Evolutionary conservation across 1,284 basidiomycete species (phyloP), one percentile per base, ranked within the genome.

Genomic region (Malassezia psittaci): DNA sequence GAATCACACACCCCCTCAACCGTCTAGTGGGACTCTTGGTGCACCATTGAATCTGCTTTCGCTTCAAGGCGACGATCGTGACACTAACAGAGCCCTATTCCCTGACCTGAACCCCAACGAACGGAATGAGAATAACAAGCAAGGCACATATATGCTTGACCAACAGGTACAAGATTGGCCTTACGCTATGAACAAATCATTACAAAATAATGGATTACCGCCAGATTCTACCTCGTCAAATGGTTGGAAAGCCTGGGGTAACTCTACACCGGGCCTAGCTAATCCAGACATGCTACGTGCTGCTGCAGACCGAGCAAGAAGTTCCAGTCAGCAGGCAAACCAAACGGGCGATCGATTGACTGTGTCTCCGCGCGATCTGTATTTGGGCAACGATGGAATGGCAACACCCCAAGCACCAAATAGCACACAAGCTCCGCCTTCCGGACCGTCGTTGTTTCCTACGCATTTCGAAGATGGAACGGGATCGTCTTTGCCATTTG

Each of bases 21-120:
- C 51, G 24, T 57, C 54, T 18, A 57, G 54, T 32, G 54, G 54
- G 5, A 57, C 49, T 19, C 55, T 57, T 6, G 55, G 55, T 16
- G 38, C 50, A 5, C 55, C 55, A 9, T 33, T 57, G 21, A 47
- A 46, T 24, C 41, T 57, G 35, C 45, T 57, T 7, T 57, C 55
- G 45, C 46, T 57, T 13, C 55, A 57, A 19, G 45, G 45, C n/a
- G 44, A 18, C 32, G 40, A 43, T 34, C n/a, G 12, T 11, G 33
- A 34, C 21, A 10, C 19, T 12, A 13, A 34, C 12, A 21, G 13
- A 5, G 33, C 45, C 9, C 34, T 47, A 12, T 47, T 44, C 21
- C 21, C 51, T 5, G 44, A 40, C 41, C 6, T 40, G 7, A 29
- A 37, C 16, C 24, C 18, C 19, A 18, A 16, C 15, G 49, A 43